A percentile compares a stretch with the other conserved stretches of the same genome.
Conservation (phyloP, 768 basidiomycete genomes). For the Kwoniella mangroviensis region DNA sequence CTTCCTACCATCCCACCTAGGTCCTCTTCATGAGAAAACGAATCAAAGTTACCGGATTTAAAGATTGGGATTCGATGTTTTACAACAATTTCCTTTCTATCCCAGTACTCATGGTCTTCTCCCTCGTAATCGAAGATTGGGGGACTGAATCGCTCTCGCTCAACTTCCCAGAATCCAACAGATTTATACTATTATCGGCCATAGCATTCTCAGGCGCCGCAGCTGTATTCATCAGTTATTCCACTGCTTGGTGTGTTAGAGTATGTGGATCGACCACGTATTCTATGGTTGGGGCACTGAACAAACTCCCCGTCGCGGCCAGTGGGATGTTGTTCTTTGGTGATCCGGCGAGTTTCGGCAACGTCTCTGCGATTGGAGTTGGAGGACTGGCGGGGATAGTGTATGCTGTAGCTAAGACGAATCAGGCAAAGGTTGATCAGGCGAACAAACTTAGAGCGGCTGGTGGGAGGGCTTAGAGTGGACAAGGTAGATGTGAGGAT, state of each 20-base stretch:
- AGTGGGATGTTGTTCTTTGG: constrained; percentile 86
- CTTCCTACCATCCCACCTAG: constrained; percentile 59
- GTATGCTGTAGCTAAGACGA: constrained; percentile 92
- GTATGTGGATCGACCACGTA: constrained; percentile 97
- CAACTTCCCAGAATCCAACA: constrained; percentile 87
- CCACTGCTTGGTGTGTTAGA: constrained; percentile 97
- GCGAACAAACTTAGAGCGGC: constrained; percentile 52
- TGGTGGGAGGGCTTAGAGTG: constrained; percentile 25
- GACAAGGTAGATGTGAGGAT: background rate
- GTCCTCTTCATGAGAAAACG: constrained; percentile 94
- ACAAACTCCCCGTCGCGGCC: constrained; percentile 84
- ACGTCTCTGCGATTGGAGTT: constrained; percentile 80
- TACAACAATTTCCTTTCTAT: constrained; percentile 97
- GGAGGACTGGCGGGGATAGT: constrained; percentile 91
- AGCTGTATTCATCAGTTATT: constrained; percentile 95
- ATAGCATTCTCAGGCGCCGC: constrained; percentile 96
- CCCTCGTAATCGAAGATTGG: constrained; percentile 89
- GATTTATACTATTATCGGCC: constrained; percentile 76
- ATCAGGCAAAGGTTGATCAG: constrained; percentile 79
- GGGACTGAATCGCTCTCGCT: constrained; percentile 71
- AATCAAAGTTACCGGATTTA: constrained; percentile 94
- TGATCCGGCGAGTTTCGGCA: constrained; percentile 81
- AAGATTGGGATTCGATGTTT: constrained; percentile 99
- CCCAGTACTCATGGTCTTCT: constrained; percentile 81
- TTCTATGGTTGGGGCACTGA: constrained; percentile 59